phyloP scores from a whole-genome alignment of 73 alveolate genomes.

The Paramecium sexaurelia region DNA sequence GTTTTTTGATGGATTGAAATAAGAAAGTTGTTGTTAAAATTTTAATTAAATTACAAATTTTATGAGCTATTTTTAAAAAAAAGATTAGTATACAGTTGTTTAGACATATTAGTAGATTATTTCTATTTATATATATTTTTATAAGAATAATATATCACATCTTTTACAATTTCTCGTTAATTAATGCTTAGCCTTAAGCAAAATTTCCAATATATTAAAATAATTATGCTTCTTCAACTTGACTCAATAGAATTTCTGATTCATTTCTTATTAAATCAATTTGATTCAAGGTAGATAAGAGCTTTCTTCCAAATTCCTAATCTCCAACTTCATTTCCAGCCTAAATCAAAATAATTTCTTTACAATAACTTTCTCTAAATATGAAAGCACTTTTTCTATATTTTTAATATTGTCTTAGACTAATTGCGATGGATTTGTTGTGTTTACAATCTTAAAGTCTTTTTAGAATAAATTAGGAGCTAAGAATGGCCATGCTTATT shows the following conservation, averaged over 20 bases:
- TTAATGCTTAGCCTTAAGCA: background rate
- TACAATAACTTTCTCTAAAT: slow-evolving; percentile 35
- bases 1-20: too few relatives aligned
- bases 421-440: background rate
- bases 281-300: slow-evolving; percentile 29
- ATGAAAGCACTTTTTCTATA: background rate
- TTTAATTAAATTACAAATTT: too few relatives aligned
- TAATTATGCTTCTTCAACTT: slow-evolving; percentile 44
- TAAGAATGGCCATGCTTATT: slow-evolving; percentile 37
- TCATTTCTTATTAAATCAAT: slow-evolving; percentile 20
- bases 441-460: slow-evolving; percentile 15
- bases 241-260: background rate
- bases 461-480: background rate
- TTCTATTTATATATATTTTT: background rate
- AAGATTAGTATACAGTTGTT: too few relatives aligned
- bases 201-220: slow-evolving; percentile 4
- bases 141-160: background rate
- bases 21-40: too few relatives aligned
- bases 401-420: background rate
- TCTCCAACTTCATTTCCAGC: slow-evolving; percentile 38
- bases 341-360: background rate
- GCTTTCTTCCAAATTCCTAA: slow-evolving; percentile 46
- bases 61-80: too few relatives aligned
- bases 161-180: slow-evolving; percentile 37
- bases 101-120: too few relatives aligned